phyloP scores from a whole-genome alignment of 1,139 yeast genomes.

The Hanseniaspora uvarum region DNA sequence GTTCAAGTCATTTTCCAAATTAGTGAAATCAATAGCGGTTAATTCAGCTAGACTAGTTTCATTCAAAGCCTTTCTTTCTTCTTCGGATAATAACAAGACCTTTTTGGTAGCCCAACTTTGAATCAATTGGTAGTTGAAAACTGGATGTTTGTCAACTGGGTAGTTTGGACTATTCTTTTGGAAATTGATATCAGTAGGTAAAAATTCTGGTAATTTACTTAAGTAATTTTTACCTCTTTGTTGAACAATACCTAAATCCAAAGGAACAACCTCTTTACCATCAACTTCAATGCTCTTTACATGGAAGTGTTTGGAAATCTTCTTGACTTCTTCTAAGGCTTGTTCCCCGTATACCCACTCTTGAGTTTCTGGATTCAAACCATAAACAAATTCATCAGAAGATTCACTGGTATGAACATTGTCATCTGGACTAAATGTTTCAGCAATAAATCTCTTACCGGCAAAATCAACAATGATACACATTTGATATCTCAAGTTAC shows the following conservation, averaged over 20 bases:
- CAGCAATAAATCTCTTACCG: constrained; percentile 82
- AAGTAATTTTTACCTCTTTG: constrained; percentile 77
- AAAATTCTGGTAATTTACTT: constrained; percentile 70
- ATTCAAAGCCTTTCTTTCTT: constrained; percentile 49
- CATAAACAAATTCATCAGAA: constrained; percentile 44
- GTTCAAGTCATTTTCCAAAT: constrained; percentile 39
- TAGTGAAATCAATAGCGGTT: constrained; percentile 31
- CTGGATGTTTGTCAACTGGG: constrained; percentile 33
- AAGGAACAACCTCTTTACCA: constrained; percentile 39
- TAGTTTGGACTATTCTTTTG: constrained; percentile 25
- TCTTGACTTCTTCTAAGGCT: constrained; percentile 43
- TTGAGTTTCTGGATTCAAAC: constrained; percentile 53
- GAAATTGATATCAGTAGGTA: constrained; percentile 63
- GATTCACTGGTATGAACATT: constrained; percentile 40
- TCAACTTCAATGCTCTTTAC: constrained; percentile 56
- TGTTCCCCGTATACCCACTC: constrained; percentile 38
- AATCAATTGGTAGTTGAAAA: constrained; percentile 19
- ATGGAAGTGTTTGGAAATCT: constrained; percentile 67
- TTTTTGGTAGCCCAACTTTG: constrained; percentile 50
- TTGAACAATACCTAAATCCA: constrained; percentile 70
- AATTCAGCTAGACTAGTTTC: constrained; percentile 36
- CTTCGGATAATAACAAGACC: constrained; percentile 88
- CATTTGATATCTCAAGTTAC: constrained; percentile 49
- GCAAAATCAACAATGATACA: constrained; percentile 80
- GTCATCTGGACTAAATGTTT: constrained; percentile 96